Evolutionary conservation across 2,329 filamentous ascomycete genomes (phyloP).

Genomic region (Scorias spongiosa): DNA sequence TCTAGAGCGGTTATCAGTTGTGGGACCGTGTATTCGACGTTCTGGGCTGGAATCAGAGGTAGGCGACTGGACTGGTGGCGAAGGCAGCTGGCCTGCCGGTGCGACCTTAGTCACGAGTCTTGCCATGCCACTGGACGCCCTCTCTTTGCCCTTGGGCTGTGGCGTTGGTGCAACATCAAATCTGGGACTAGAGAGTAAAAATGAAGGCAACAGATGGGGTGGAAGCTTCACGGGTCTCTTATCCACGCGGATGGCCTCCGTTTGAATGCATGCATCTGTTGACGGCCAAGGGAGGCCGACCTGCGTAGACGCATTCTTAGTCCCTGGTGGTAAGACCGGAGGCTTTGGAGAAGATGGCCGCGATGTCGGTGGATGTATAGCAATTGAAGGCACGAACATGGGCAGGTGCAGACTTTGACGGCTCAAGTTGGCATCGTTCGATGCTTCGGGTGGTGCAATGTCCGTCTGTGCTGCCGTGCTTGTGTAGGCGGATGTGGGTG

Average conservation of each 20-base stretch:
- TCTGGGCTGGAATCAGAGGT: conserved; percentile 7
- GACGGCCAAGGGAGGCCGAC: conserved; percentile 41
- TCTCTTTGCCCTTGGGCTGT: not conserved
- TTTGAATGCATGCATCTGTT: conserved; percentile 55
- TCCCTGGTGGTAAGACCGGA: conserved; percentile 63
- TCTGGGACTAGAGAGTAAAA: conserved; percentile 43
- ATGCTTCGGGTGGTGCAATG: conserved; percentile 6
- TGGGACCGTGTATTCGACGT: conserved; percentile 10
- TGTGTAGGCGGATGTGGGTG: conserved; percentile 11
- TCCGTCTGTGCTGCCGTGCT: conserved; percentile 21
- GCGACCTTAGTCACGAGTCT: conserved; percentile 10
- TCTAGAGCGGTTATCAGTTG: conserved; percentile 12
- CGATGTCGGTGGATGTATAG: conserved; percentile 76
- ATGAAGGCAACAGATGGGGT: conserved; percentile 62
- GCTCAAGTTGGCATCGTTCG: conserved; percentile 14
- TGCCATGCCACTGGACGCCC: conserved; percentile 4
- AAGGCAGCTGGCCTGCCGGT: not conserved
- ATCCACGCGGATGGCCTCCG: conserved; percentile 79
- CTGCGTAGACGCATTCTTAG: conserved; percentile 72
- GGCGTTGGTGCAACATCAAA: conserved; percentile 10
- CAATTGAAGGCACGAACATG: conserved; percentile 53
- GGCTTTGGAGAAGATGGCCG: conserved; percentile 65
- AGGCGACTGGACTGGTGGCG: conserved; percentile 12
- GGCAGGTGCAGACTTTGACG: conserved; percentile 18
- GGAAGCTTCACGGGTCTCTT: conserved; percentile 60